Evolutionary conservation across 1,284 basidiomycete genomes (phyloP).

Genomic region (Trichosporon asahii): DNA sequence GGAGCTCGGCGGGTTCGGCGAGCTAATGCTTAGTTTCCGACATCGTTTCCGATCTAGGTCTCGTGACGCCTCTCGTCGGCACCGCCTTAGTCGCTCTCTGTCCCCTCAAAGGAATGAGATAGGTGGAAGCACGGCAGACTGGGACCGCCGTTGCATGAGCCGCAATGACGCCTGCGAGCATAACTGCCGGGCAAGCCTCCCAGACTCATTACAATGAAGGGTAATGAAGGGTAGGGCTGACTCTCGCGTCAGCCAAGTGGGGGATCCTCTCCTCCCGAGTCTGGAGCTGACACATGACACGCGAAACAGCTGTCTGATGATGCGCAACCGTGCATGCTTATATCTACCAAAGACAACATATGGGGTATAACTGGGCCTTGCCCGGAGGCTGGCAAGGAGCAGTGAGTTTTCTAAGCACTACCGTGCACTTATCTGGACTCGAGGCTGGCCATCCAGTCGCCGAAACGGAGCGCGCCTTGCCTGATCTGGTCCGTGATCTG

Average conservation of each 20-base stretch:
- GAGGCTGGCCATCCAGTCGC: constrained; percentile 8
- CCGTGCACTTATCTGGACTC: constrained; percentile 3
- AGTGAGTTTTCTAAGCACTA: background rate
- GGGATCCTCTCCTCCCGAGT: background rate
- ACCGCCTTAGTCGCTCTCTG: no score
- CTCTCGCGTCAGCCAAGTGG: background rate
- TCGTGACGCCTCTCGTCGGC: no score
- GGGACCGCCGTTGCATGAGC: no score
- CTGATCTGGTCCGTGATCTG: constrained; percentile 79
- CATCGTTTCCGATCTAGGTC: no score
- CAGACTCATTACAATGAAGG: no score
- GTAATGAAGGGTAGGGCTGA: no score
- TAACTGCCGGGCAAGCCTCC: no score
- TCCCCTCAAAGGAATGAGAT: no score
- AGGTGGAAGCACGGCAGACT: no score
- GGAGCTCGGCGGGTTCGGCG: no score
- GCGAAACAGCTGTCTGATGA: background rate
- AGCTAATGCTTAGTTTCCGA: no score
- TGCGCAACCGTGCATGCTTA: background rate
- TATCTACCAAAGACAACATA: background rate
- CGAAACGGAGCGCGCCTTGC: constrained; percentile 53
- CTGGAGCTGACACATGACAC: background rate
- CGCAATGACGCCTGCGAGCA: no score
- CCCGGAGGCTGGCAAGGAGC: background rate
- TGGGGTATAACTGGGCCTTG: background rate